Conservation (phyloP, 176 grass and related monocot species). For the Eremochloa ophiuroides region DNA sequence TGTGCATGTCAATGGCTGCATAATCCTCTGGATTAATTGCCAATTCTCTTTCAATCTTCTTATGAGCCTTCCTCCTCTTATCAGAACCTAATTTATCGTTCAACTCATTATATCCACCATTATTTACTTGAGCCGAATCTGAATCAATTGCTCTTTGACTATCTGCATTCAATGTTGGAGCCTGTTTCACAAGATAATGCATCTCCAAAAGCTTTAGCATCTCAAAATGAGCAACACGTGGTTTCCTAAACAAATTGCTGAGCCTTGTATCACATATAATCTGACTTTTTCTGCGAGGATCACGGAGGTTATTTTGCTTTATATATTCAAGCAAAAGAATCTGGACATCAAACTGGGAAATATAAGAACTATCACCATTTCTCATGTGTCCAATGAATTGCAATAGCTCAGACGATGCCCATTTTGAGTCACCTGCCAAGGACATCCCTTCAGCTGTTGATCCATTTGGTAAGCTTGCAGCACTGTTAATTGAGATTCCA, state of each 20-base stretch:
- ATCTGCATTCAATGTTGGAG: slow-evolving; percentile 37
- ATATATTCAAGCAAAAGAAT: slow-evolving; percentile 91
- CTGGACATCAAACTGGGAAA: slow-evolving; percentile 79
- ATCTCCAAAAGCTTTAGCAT: slow-evolving; percentile 90
- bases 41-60: slow-evolving; percentile 54
- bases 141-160: slow-evolving; percentile 34
- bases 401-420: slow-evolving; percentile 80
- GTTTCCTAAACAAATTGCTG: slow-evolving; percentile 63
- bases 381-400: slow-evolving; percentile 85
- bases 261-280: slow-evolving; percentile 89
- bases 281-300: slow-evolving; percentile 83
- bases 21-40: slow-evolving; percentile 64
- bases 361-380: slow-evolving; percentile 65
- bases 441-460: slow-evolving; percentile 33
- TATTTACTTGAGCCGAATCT: slow-evolving; percentile 58
- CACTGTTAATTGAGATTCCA: slow-evolving; percentile 26
- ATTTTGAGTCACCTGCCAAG: slow-evolving; percentile 47
- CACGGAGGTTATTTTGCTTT: slow-evolving; percentile 82
- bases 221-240: slow-evolving; percentile 68
- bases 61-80: slow-evolving; percentile 61
- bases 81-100: slow-evolving; percentile 31
- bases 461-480: slow-evolving; percentile 38
- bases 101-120: slow-evolving; percentile 44
- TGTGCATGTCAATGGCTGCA: slow-evolving; percentile 95
- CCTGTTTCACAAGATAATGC: slow-evolving; percentile 81